phyloP scores from a whole-genome alignment of 2,329 filamentous ascomycete species.

The Botrytis pseudocinerea region DNA sequence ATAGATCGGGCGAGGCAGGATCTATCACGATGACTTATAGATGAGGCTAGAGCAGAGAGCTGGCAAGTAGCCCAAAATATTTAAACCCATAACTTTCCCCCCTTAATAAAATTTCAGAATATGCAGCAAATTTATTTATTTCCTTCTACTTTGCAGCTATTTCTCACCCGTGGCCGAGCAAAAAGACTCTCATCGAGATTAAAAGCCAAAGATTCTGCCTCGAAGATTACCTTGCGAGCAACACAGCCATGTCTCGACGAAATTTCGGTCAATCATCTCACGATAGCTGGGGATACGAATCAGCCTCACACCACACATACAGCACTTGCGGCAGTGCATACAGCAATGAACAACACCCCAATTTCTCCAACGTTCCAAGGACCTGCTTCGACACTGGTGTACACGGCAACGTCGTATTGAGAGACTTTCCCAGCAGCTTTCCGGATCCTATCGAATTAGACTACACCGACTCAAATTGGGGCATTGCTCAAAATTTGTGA shows the following conservation, averaged over 20 bases:
- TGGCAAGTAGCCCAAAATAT: not conserved
- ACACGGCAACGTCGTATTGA: not conserved
- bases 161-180: not conserved
- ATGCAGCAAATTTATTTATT: not conserved
- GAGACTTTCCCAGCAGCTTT: not conserved
- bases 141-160: not conserved
- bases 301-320: not conserved
- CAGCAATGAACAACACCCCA: not conserved
- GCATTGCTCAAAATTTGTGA: not conserved
- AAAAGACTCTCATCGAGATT: not conserved
- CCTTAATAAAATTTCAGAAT: not conserved
- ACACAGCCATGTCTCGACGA: slow-evolving; percentile 1
- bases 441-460: not conserved
- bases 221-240: not conserved
- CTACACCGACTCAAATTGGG: not conserved
- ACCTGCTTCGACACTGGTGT: not conserved
- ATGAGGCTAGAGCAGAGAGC: not conserved
- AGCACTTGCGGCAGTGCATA: not conserved
- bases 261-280: not conserved
- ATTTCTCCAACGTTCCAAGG: not conserved
- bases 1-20: not conserved
- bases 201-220: not conserved
- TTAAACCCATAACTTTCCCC: not conserved
- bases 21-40: not conserved
- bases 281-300: not conserved